phyloP scores from a whole-genome alignment of 495 filamentous ascomycete species.

The Podospora fimiseda region DNA sequence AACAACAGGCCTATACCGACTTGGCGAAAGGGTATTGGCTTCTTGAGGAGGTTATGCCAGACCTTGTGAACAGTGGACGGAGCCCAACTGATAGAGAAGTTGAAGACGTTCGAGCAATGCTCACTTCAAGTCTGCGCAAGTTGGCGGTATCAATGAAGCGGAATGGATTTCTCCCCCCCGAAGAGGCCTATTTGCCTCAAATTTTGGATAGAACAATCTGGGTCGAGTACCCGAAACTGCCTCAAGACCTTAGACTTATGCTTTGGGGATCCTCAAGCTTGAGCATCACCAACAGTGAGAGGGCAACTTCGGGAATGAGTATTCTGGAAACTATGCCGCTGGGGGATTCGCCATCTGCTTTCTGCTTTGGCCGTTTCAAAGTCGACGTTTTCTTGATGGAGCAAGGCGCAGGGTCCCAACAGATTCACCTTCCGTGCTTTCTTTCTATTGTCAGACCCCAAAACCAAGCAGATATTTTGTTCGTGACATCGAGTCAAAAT shows the following conservation, averaged over 20 bases:
- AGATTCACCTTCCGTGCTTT: conserved; percentile 61
- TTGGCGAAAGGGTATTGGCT: conserved; percentile 83
- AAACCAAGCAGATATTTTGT: conserved; percentile 57
- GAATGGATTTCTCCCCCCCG: conserved; percentile 65
- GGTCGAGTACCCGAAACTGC: conserved; percentile 63
- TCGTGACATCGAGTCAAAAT: conserved; percentile 69
- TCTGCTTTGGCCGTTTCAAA: conserved; percentile 68
- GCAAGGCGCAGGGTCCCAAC: conserved; percentile 56
- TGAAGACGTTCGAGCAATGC: conserved; percentile 46
- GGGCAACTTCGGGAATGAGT: conserved; percentile 33
- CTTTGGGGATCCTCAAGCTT: conserved; percentile 56
- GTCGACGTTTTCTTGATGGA: conserved; percentile 64
- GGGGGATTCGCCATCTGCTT: conserved; percentile 60
- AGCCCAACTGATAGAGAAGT: conserved; percentile 33
- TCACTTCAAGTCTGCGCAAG: conserved; percentile 60
- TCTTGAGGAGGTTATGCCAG: conserved; percentile 56
- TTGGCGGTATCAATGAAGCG: conserved; percentile 74
- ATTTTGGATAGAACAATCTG: conserved; percentile 69
- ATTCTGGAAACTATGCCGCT: conserved; percentile 65
- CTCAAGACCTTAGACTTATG: conserved; percentile 58
- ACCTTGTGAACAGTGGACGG: conserved; percentile 34
- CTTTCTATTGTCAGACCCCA: conserved; percentile 67
- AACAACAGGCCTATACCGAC: conserved; percentile 67
- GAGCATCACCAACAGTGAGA: conserved; percentile 32
- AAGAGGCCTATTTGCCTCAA: conserved; percentile 56